Evolutionary conservation across 805 yeast genomes (phyloP).

Genomic region (Ogataea saltuana): DNA sequence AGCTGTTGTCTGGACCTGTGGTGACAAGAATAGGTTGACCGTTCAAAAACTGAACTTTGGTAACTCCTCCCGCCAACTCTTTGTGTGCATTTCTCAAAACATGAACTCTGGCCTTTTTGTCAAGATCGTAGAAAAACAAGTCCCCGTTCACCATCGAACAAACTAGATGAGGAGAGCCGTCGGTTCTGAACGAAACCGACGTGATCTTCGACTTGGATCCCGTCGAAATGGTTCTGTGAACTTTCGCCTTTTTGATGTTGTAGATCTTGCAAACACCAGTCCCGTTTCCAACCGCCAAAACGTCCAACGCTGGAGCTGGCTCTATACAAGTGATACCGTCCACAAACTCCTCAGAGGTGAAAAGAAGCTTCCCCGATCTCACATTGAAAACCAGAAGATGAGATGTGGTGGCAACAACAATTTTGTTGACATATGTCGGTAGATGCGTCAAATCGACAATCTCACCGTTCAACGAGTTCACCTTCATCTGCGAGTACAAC

Average conservation of each 20-base stretch:
- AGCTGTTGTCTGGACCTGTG: constrained; percentile 85
- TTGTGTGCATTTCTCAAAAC: constrained; percentile 70
- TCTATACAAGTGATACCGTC: constrained; percentile 69
- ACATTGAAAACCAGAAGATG: constrained; percentile 67
- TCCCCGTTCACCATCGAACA: constrained; percentile 81
- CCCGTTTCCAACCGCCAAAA: constrained; percentile 73
- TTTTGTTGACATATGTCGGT: constrained; percentile 89
- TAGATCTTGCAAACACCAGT: constrained; percentile 66
- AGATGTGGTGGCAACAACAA: constrained; percentile 76
- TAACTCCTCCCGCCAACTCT: constrained; percentile 74
- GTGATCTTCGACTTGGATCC: constrained; percentile 45
- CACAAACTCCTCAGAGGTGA: constrained; percentile 47
- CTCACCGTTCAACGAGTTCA: constrained; percentile 66
- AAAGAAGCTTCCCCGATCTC: constrained; percentile 72
- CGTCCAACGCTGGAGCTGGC: constrained; percentile 83
- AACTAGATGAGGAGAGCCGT: constrained; percentile 81
- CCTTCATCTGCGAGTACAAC: constrained; percentile 61
- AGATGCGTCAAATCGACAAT: constrained; percentile 75
- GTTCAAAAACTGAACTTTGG: constrained; percentile 70
- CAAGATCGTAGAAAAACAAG: constrained; percentile 80
- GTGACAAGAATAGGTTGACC: constrained; percentile 92
- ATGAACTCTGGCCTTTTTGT: constrained; percentile 72
- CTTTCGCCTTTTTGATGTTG: constrained; percentile 65
- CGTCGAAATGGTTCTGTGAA: constrained; percentile 51
- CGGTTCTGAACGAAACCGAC: constrained; percentile 85